Conservation (phyloP, 306 rosid genomes). For the Pterocarpus santalinus region DNA sequence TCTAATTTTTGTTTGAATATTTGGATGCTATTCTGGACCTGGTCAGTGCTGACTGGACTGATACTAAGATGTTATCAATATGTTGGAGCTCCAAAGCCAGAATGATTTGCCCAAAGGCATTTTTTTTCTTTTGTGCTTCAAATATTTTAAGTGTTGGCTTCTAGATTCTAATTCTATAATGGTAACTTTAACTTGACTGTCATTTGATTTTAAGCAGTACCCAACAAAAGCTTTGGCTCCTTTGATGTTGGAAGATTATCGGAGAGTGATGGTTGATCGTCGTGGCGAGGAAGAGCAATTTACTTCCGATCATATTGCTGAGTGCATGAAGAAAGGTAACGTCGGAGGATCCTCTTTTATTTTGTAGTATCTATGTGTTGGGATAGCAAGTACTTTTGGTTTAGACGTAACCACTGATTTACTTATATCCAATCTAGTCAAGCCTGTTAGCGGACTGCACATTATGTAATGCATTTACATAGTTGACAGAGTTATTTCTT, state of each 20-base stretch:
- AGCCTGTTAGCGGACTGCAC: constrained; percentile 16
- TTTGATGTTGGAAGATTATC: constrained; percentile 86
- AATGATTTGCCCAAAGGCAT: not conserved
- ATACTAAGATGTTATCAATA: not conserved
- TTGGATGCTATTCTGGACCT: not conserved
- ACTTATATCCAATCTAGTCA: not conserved
- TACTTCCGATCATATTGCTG: constrained; percentile 68
- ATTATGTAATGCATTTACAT: constrained; percentile 3
- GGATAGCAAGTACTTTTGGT: constrained; percentile 10
- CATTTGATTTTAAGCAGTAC: constrained; percentile 63
- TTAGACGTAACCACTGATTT: constrained; percentile 9
- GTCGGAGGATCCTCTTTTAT: constrained; percentile 20
- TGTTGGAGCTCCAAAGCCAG: not conserved
- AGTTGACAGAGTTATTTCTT: constrained; percentile 2
- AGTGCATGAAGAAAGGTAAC: constrained; percentile 90
- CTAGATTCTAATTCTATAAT: constrained; percentile 11
- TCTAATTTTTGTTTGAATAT: constrained; percentile 6
- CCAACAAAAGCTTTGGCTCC: constrained; percentile 97
- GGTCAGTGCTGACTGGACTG: constrained; percentile 2
- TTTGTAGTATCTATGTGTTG: constrained; percentile 10
- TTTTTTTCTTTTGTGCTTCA: not conserved
- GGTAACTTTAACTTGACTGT: constrained; percentile 15
- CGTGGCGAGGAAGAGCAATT: constrained; percentile 92
- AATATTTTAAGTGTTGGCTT: constrained; percentile 27
- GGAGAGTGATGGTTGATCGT: constrained; percentile 92